Evolutionary conservation across 352 stramenopile genomes (phyloP), one percentile per base, ranked within the genome.

Genomic region (Elongisporangium undulatum): DNA sequence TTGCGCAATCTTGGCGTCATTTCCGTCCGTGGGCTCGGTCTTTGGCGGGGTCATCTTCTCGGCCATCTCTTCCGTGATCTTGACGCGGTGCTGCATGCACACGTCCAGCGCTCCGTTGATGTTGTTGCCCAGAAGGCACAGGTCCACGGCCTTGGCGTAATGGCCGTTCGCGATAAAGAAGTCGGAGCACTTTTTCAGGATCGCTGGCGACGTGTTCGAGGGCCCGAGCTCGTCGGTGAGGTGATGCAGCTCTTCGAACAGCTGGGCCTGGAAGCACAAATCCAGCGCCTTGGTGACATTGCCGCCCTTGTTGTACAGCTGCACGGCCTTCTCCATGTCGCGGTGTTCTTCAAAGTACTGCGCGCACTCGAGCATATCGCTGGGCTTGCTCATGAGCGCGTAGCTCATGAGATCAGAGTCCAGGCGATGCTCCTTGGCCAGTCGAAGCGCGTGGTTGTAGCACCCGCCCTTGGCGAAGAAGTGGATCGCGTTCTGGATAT

Each of bases 371-470:
- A 97, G 70, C 79, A 96, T 97, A 59, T 96, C 79, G 39, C 70
- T 82, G 2, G 85, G 75, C 29, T 87, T 87, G 59, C 82, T 96
- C 73, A 97, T 90, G 4, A 98, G 74, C 3, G 94, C 93, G 50
- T 96, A 97, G 29, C 79, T 85, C 79, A 98, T 93, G 61, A 97
- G 78, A 49, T 98, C 92, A 0, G 76, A 68, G 62, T 98, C 94
- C 63, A 97, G 74, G 19, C 85, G 75, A 63, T 97, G 75, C 49
- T 95, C 80, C 56, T 95, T 97, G 1, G 92, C 91, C 20, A 98
- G 66, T 6, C 94, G 85, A 58, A 98, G 97, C 1, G 95, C 94
- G 66, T 98, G 94, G 61, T 97, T 96, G 75, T 97, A 98, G 57
- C 92, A 92, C 4, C 85, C 82, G 13, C 87, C 90, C 13, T 73